These are phyloP conservation scores for Carpinus viminea DNA, from an alignment of 306 rosid species.

Conservation along the genomic window DNA sequence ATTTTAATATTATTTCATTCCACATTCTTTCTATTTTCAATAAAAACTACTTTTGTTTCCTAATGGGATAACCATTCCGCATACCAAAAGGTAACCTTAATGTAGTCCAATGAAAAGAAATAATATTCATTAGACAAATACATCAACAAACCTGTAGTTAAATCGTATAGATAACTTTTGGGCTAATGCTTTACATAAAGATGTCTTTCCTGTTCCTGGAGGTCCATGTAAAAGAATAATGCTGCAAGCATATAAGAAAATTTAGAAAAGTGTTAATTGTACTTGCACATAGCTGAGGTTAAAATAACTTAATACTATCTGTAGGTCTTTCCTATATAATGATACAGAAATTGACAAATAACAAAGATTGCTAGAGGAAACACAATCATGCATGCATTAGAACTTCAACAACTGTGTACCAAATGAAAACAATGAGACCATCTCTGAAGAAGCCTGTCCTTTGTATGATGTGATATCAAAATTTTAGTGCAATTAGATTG, in stretches of 20 bases:
- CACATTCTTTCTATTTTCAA: no score
- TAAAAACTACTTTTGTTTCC: neutral
- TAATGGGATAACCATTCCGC: no score
- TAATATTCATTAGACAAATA: neutral
- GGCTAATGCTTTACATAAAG: conserved; percentile 93
- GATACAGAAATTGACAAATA: neutral
- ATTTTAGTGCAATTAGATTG: neutral
- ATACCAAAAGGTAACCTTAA: no score
- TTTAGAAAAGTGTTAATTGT: conserved; percentile 19
- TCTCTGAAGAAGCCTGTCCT: neutral
- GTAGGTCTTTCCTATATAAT: neutral
- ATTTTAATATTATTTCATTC: no score
- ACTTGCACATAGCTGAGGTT: neutral
- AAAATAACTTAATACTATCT: neutral
- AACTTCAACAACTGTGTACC: neutral
- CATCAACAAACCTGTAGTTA: conserved; percentile 62
- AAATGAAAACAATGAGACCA: conserved; percentile 14
- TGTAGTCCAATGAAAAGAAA: no score
- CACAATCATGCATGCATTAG: neutral
- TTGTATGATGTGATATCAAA: neutral
- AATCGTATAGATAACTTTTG: conserved; percentile 87
- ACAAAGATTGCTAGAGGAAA: neutral
- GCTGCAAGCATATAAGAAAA: conserved; percentile 43
- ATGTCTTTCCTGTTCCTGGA: conserved; percentile 95
- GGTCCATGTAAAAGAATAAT: conserved; percentile 93